A percentile compares a stretch with the other conserved stretches of the same genome.
phyloP scores from a whole-genome alignment of 1,139 yeast species.

The Tardiomyces blankii region DNA sequence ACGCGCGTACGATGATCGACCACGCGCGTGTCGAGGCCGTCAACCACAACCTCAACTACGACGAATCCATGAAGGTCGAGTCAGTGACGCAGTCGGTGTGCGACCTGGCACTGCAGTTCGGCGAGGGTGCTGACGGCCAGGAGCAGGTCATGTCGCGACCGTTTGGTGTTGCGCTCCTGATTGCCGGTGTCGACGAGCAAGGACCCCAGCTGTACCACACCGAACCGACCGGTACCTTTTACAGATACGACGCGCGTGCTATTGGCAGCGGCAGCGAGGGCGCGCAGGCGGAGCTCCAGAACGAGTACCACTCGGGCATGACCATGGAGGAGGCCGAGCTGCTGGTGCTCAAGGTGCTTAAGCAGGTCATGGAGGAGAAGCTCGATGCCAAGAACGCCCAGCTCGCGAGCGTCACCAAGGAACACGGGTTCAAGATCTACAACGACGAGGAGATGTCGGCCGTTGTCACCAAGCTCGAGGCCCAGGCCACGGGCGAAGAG shows the following conservation, averaged over 20 bases:
- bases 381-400: slow-evolving; percentile 93
- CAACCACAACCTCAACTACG: slow-evolving; percentile 83
- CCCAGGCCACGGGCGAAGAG: slow-evolving; percentile 47
- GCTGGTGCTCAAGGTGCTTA: slow-evolving; percentile 76
- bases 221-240: slow-evolving; percentile 98
- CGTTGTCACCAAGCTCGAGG: slow-evolving; percentile 65
- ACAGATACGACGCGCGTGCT: slow-evolving; percentile 96
- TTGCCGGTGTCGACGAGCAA: slow-evolving; percentile 92
- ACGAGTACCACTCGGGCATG: slow-evolving; percentile 89
- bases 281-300: slow-evolving; percentile 95
- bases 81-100: slow-evolving; percentile 93
- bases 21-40: slow-evolving; percentile 87
- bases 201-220: slow-evolving; percentile 96
- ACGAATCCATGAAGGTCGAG: slow-evolving; percentile 89
- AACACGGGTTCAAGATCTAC: slow-evolving; percentile 79
- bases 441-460: slow-evolving; percentile 74
- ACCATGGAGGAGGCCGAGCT: slow-evolving; percentile 93
- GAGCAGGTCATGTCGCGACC: slow-evolving; percentile 98
- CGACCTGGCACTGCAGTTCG: slow-evolving; percentile 92
- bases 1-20: slow-evolving; percentile 96
- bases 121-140: slow-evolving; percentile 98
- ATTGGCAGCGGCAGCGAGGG: slow-evolving; percentile 99
- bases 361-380: slow-evolving; percentile 99
- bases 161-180: slow-evolving; percentile 92
- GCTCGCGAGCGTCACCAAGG: slow-evolving; percentile 83